A percentile compares a stretch with the other conserved stretches of the same genome.
phyloP scores from a whole-genome alignment of 192 early-diverging fungal genomes.

The Gonapodya prolifera region DNA sequence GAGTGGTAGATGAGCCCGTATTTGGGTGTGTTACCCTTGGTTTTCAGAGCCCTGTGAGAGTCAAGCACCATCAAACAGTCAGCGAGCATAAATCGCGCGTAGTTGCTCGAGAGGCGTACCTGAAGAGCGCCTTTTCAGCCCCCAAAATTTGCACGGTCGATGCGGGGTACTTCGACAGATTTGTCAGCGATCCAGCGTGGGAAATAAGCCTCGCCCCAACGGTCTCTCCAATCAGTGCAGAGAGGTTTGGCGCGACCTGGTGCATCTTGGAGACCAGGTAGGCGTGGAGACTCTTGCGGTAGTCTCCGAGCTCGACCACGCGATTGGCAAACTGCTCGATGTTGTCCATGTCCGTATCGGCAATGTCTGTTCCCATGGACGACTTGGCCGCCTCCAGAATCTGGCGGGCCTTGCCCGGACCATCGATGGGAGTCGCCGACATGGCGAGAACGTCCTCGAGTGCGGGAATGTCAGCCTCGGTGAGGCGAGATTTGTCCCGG shows the following conservation, averaged over 20 bases:
- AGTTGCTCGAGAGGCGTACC: constrained; percentile 30
- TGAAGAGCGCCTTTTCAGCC: constrained; percentile 97
- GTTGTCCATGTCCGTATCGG: constrained; percentile 89
- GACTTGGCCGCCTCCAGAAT: constrained; percentile 86
- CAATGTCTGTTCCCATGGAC: constrained; percentile 98
- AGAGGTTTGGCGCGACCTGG: constrained; percentile 86
- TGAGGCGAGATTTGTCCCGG: constrained; percentile 81
- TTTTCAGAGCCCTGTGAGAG: constrained; percentile 67
- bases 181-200: constrained; percentile 91
- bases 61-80: not conserved
- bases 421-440: constrained; percentile 29
- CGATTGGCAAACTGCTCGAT: constrained; percentile 87
- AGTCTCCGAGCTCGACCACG: constrained; percentile 81
- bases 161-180: constrained; percentile 93
- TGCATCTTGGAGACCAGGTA: constrained; percentile 95
- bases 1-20: constrained; percentile 97
- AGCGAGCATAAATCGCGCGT: not conserved
- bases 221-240: constrained; percentile 86
- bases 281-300: constrained; percentile 80
- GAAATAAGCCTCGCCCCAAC: constrained; percentile 95
- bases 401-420: constrained; percentile 69
- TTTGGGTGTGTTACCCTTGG: constrained; percentile 92
- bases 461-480: constrained; percentile 56
- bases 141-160: constrained; percentile 96
- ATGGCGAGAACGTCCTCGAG: constrained; percentile 53